Conservation (phyloP, 2,329 filamentous ascomycete species). For the Neodidymelliopsis sp. region DNA sequence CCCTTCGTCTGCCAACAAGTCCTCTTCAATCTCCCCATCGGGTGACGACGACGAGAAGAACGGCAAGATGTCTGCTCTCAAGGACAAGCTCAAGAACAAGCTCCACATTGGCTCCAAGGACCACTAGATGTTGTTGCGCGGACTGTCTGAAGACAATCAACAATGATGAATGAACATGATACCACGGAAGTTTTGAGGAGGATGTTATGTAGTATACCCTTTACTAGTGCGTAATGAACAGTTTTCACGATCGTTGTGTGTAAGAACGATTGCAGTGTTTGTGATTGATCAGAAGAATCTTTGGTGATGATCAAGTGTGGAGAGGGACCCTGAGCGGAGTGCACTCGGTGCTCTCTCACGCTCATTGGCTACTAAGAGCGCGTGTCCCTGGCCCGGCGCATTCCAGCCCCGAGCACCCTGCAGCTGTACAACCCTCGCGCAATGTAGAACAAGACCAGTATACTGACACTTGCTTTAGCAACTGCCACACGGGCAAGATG, state of each 20-base stretch:
- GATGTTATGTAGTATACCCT: conserved; percentile 17
- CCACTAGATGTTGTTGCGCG: conserved; percentile 22
- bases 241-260: no score
- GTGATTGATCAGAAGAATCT: background rate
- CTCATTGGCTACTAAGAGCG: background rate
- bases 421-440: background rate
- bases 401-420: background rate
- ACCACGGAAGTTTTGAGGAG: conserved; percentile 24
- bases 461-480: conserved; percentile 2
- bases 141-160: conserved; percentile 7
- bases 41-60: conserved; percentile 35
- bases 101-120: conserved; percentile 60
- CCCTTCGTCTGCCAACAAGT: background rate
- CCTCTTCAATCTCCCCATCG: conserved; percentile 20
- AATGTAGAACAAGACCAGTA: background rate
- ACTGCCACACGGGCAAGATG: conserved; percentile 27
- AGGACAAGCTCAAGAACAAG: conserved; percentile 74
- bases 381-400: background rate
- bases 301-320: background rate
- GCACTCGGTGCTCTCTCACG: background rate
- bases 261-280: no score
- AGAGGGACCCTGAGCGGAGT: background rate
- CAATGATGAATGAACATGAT: conserved; percentile 29
- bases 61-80: conserved; percentile 59
- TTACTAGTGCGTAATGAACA: conserved; percentile 12